These are phyloP conservation scores for Gnomoniopsis sp. DNA, from an alignment of 2,329 filamentous ascomycete genomes.

Conservation along the genomic window DNA sequence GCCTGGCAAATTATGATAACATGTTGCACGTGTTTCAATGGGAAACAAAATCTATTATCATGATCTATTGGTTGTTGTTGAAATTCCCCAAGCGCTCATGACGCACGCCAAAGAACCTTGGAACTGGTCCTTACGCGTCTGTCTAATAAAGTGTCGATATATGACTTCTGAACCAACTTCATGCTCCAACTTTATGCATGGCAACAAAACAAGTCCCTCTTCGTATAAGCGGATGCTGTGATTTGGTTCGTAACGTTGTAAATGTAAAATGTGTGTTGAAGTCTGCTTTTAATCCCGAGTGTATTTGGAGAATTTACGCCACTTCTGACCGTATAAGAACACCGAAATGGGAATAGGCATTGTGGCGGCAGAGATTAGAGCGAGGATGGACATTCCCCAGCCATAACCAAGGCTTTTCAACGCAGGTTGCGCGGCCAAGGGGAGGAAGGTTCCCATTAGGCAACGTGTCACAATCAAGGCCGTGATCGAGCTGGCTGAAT, in stretches of 20 bases:
- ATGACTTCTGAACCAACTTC: no score
- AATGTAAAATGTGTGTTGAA: neutral
- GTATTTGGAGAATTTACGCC: slow-evolving; percentile 49
- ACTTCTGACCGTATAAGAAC: slow-evolving; percentile 46
- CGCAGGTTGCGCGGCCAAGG: slow-evolving; percentile 46
- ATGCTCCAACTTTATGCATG: no score
- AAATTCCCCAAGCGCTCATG: no score
- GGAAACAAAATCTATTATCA: no score
- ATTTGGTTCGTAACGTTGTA: neutral
- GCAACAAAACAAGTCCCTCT: no score
- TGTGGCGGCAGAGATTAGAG: slow-evolving; percentile 36
- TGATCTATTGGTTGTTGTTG: no score
- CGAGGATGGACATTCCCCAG: slow-evolving; percentile 45
- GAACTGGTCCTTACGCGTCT: no score
- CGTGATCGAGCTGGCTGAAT: slow-evolving; percentile 55
- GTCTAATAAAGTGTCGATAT: no score
- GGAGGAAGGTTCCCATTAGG: slow-evolving; percentile 54
- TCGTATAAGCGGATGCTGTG: no score
- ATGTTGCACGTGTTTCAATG: no score
- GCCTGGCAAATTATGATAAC: no score
- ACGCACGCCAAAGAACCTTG: no score
- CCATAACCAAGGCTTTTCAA: slow-evolving; percentile 48
- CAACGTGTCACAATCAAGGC: slow-evolving; percentile 53
- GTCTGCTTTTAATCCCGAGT: slow-evolving; percentile 32
- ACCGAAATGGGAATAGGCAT: slow-evolving; percentile 50